These are phyloP conservation scores for Ceratopteris richardii DNA, from an alignment of 75 land plant species.

Conservation along the genomic window DNA sequence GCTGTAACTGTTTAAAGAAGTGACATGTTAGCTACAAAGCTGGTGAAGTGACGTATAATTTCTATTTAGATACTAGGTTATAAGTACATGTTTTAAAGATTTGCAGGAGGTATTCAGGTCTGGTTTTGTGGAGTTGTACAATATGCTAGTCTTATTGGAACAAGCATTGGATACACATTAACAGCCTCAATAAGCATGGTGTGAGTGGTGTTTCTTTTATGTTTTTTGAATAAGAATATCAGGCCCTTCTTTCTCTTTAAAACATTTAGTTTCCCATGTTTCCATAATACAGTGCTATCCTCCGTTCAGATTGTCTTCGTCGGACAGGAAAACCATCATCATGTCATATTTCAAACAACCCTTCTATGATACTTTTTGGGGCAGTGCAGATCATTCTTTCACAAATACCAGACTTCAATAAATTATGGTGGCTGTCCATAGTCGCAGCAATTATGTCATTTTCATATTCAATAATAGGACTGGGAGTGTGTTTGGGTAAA, in stretches of 20 bases:
- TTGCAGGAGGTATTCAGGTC: no score
- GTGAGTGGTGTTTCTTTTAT: constrained; percentile 2
- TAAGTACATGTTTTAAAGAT: no score
- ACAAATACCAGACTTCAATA: constrained; percentile 13
- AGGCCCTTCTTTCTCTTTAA: no score
- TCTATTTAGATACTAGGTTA: no score
- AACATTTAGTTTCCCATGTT: not conserved
- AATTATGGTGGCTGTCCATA: constrained; percentile 17
- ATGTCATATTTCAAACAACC: constrained; percentile 11
- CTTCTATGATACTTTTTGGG: constrained; percentile 14
- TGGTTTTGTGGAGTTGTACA: constrained; percentile 15
- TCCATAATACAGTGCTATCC: constrained; percentile 20
- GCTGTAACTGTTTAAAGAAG: no score
- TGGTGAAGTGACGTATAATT: no score
- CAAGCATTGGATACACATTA: constrained; percentile 20
- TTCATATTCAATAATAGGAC: constrained; percentile 14
- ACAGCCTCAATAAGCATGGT: constrained; percentile 25
- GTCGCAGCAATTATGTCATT: constrained; percentile 19
- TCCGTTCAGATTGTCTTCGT: constrained; percentile 13
- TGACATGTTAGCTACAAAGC: no score
- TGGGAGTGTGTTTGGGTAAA: constrained; percentile 6
- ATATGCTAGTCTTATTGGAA: constrained; percentile 16
- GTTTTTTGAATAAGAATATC: not conserved
- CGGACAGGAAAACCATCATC: constrained; percentile 4
- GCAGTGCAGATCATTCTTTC: constrained; percentile 14